phyloP scores from a whole-genome alignment of 2,329 filamentous ascomycete genomes.

The Colletotrichum phormii region DNA sequence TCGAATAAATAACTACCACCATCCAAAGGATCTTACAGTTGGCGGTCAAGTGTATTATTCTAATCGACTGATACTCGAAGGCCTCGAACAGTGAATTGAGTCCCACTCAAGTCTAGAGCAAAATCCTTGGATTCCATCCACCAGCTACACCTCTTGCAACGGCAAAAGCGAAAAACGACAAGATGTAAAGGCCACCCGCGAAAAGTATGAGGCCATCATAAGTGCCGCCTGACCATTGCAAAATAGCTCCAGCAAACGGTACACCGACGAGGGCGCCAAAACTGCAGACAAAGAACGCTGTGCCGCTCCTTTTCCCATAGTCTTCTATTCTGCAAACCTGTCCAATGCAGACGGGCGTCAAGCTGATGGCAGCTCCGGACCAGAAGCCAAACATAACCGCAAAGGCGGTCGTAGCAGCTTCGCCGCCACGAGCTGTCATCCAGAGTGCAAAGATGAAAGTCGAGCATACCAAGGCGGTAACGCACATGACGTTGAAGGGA shows the following conservation, averaged over 20 bases:
- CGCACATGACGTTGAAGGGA: slow-evolving; percentile 76
- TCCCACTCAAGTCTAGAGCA: slow-evolving; percentile 1
- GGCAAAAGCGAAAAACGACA: slow-evolving; percentile 48
- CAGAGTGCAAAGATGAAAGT: slow-evolving; percentile 67
- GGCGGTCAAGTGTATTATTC: no score
- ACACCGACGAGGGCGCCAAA: slow-evolving; percentile 68
- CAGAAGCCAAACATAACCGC: slow-evolving; percentile 76
- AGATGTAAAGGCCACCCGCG: slow-evolving; percentile 60
- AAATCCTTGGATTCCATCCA: slow-evolving; percentile 33
- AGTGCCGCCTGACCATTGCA: slow-evolving; percentile 56
- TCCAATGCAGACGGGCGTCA: slow-evolving; percentile 79
- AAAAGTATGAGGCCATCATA: slow-evolving; percentile 68
- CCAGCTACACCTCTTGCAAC: slow-evolving; percentile 39
- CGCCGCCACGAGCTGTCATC: slow-evolving; percentile 62
- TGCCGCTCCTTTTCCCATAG: slow-evolving; percentile 77
- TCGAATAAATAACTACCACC: no score
- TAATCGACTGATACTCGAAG: neutral
- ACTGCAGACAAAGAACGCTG: slow-evolving; percentile 75
- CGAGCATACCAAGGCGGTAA: slow-evolving; percentile 61
- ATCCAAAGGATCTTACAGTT: no score
- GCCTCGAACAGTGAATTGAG: neutral
- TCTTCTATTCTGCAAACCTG: slow-evolving; percentile 76
- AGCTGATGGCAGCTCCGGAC: slow-evolving; percentile 75
- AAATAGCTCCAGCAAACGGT: slow-evolving; percentile 67
- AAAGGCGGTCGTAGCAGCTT: slow-evolving; percentile 68